These are phyloP conservation scores for Coemansia sp. DNA, from an alignment of 192 early-diverging fungal genomes.

Conservation along the genomic window DNA sequence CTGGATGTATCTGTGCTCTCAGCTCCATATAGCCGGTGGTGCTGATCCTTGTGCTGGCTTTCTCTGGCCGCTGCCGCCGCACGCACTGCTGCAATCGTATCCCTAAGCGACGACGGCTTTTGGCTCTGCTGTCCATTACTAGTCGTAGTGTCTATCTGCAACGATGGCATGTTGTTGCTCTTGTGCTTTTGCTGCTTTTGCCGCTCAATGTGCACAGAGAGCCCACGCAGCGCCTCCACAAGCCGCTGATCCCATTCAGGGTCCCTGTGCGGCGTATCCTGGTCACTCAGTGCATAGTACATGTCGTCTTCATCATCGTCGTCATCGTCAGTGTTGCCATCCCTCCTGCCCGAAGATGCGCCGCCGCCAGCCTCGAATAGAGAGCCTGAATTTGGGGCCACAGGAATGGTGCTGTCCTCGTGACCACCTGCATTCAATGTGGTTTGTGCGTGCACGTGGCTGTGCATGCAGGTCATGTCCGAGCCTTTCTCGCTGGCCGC, in stretches of 20 bases:
- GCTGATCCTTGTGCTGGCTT: not conserved
- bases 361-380: not conserved
- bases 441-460: conserved; percentile 4
- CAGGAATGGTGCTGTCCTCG: not conserved
- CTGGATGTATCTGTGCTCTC: conserved; percentile 6
- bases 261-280: conserved; percentile 36
- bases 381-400: not conserved
- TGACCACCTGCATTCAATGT: not conserved
- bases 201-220: conserved; percentile 16
- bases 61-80: conserved; percentile 26
- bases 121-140: not conserved
- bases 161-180: too few species aligned
- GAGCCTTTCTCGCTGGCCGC: not conserved
- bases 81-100: conserved; percentile 24
- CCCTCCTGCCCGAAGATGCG: too few species aligned
- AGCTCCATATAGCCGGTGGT: not conserved
- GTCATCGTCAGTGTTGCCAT: not conserved
- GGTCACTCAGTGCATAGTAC: conserved; percentile 39
- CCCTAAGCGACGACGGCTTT: conserved; percentile 23
- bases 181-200: not conserved
- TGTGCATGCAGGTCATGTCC: not conserved
- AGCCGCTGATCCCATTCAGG: conserved; percentile 45
- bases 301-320: conserved; percentile 9
- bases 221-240: conserved; percentile 30
- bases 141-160: not conserved